phyloP scores from a whole-genome alignment of 2,329 filamentous ascomycete genomes.

The Neonectria coccinea region DNA sequence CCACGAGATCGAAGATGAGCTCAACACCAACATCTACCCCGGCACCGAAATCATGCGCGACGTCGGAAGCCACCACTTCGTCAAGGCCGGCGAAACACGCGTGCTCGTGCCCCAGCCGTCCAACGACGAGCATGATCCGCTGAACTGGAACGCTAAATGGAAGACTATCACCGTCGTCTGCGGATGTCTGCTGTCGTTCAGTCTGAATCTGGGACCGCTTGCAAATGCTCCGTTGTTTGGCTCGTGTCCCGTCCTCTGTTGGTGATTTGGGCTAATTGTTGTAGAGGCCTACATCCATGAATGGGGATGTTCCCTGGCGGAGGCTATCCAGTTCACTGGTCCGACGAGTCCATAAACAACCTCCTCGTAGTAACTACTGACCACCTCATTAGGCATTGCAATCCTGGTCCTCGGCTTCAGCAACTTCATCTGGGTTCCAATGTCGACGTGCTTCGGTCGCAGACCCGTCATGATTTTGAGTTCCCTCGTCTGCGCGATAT shows the following conservation, averaged over 20 bases:
- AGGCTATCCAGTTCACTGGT: slow-evolving; percentile 26
- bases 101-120: slow-evolving; percentile 25
- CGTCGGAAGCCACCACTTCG: slow-evolving; percentile 21
- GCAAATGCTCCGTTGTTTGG: slow-evolving; percentile 22
- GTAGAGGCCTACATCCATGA: slow-evolving; percentile 23
- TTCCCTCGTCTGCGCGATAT: too few relatives aligned
- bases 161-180: slow-evolving; percentile 22
- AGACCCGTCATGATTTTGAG: too few relatives aligned
- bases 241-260: neutral
- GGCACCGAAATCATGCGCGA: slow-evolving; percentile 27
- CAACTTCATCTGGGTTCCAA: slow-evolving; percentile 18
- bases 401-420: slow-evolving; percentile 21
- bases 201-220: slow-evolving; percentile 18
- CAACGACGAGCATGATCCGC: slow-evolving; percentile 18
- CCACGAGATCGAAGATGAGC: slow-evolving; percentile 25
- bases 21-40: slow-evolving; percentile 21
- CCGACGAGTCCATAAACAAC: neutral
- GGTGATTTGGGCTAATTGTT: neutral
- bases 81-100: slow-evolving; percentile 22
- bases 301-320: slow-evolving; percentile 18
- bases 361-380: neutral
- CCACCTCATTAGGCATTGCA: neutral
- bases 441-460: too few relatives aligned
- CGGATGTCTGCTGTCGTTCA: slow-evolving; percentile 18
- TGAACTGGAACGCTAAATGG: slow-evolving; percentile 25